Percentiles rank a stretch among this genome's conserved stretches.
These are phyloP conservation scores for Cladosporium sp. DNA, from an alignment of 2,329 filamentous ascomycete species.

Conservation along the genomic window DNA sequence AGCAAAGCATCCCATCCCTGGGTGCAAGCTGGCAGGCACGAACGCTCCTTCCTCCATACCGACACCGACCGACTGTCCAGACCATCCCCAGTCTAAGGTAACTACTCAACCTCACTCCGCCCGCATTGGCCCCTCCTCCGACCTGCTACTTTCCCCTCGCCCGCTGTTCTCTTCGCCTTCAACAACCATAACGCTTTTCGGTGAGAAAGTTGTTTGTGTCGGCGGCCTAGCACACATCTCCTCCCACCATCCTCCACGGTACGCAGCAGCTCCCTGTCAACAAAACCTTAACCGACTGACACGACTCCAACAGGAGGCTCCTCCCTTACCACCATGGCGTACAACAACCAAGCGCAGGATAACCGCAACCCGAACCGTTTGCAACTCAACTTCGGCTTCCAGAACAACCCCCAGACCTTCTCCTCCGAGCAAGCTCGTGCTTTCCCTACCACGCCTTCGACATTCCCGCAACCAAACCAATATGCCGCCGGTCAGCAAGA, in stretches of 20 bases:
- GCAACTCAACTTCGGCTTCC: slow-evolving; percentile 54
- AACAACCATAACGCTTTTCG: neutral
- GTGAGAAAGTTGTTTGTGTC: neutral
- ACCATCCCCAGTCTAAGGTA: neutral
- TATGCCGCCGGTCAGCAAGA: slow-evolving; percentile 62
- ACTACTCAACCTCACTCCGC: slow-evolving; percentile 1
- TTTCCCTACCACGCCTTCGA: slow-evolving; percentile 77
- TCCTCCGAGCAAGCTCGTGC: slow-evolving; percentile 47
- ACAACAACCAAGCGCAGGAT: slow-evolving; percentile 29
- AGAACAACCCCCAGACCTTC: slow-evolving; percentile 44
- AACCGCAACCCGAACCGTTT: slow-evolving; percentile 45
- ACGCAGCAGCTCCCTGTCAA: slow-evolving; percentile 6
- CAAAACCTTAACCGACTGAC: neutral
- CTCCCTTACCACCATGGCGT: slow-evolving; percentile 18
- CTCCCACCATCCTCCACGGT: slow-evolving; percentile 4
- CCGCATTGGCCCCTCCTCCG: neutral
- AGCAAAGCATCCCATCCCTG: neutral
- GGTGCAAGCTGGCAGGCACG: neutral
- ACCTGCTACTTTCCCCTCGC: neutral
- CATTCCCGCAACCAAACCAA: slow-evolving; percentile 84
- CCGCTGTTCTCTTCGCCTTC: neutral
- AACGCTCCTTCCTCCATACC: slow-evolving; percentile 1
- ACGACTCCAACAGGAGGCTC: neutral
- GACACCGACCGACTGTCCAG: neutral
- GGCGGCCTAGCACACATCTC: neutral